phyloP scores from a whole-genome alignment of 495 filamentous ascomycete genomes.

The Aspergillus biplanus region DNA sequence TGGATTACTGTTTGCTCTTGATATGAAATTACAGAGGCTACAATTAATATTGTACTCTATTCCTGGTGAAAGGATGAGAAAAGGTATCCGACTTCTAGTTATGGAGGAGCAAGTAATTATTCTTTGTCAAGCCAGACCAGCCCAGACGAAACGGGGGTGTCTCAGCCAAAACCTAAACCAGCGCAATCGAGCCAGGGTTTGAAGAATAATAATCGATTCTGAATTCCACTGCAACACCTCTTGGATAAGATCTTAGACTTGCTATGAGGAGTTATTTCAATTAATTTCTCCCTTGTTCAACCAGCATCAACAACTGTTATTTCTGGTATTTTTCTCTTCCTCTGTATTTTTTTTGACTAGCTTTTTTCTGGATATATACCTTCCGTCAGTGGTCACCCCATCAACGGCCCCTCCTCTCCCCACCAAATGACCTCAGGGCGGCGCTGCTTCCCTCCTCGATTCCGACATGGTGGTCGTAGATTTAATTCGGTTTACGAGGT shows the following conservation, averaged over 20 bases:
- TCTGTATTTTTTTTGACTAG: not conserved
- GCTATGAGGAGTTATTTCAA: too few relatives aligned
- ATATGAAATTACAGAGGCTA: too few relatives aligned
- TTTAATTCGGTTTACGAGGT: not conserved
- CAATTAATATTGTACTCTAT: too few relatives aligned
- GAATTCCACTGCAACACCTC: too few relatives aligned
- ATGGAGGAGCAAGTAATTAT: too few relatives aligned
- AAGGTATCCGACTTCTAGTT: too few relatives aligned
- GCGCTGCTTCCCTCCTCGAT: not conserved
- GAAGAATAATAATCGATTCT: not conserved
- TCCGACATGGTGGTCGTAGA: not conserved
- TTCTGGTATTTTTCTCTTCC: not conserved
- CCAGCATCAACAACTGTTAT: too few relatives aligned
- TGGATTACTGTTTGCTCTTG: too few relatives aligned
- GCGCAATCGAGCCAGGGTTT: not conserved
- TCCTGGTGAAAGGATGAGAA: too few relatives aligned
- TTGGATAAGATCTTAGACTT: too few relatives aligned
- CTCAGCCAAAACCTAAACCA: not conserved
- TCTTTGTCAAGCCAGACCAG: not conserved
- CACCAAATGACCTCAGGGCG: conserved; percentile 6
- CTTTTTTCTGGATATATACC: not conserved
- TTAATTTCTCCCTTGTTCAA: too few relatives aligned
- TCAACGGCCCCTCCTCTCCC: conserved; percentile 7
- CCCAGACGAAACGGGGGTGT: not conserved
- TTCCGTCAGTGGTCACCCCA: not conserved